Evolutionary conservation across 495 filamentous ascomycete species (phyloP).

Genomic region (Chlorociboria aeruginascens): DNA sequence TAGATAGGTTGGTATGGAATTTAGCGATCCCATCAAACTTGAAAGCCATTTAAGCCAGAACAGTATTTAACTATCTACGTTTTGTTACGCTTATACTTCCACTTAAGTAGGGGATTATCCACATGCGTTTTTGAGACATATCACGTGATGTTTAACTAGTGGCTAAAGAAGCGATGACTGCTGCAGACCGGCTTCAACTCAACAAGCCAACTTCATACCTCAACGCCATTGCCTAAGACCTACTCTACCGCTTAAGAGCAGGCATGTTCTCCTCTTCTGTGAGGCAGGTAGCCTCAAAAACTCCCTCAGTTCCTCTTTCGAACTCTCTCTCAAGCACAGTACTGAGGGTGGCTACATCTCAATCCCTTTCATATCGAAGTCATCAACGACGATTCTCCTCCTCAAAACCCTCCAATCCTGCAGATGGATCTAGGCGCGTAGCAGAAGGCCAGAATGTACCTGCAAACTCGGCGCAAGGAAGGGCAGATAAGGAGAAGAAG

Average conservation of each 20-base stretch:
- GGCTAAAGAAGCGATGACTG: not conserved
- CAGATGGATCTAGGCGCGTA: slow-evolving; percentile 34
- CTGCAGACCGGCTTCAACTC: not conserved
- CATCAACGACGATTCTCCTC: slow-evolving; percentile 42
- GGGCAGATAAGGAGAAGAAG: slow-evolving; percentile 32
- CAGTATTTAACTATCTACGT: too few relatives aligned
- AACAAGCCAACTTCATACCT: not conserved
- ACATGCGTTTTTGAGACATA: not conserved
- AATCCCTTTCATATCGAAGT: slow-evolving; percentile 26
- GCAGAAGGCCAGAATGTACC: slow-evolving; percentile 30
- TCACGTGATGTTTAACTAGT: not conserved
- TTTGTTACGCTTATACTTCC: too few relatives aligned
- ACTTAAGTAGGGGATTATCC: too few relatives aligned
- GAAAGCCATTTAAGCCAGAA: too few relatives aligned
- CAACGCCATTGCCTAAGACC: not conserved
- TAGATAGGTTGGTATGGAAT: too few relatives aligned
- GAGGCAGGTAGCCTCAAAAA: slow-evolving; percentile 32
- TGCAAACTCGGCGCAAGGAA: slow-evolving; percentile 19
- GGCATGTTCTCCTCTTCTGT: slow-evolving; percentile 40
- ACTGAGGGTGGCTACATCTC: slow-evolving; percentile 23
- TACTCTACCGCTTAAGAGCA: slow-evolving; percentile 1
- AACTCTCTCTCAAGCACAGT: slow-evolving; percentile 21
- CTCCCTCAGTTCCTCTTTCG: slow-evolving; percentile 27
- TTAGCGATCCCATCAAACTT: too few relatives aligned
- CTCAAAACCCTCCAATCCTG: slow-evolving; percentile 44